A percentile compares a stretch with the other conserved stretches of the same genome.
phyloP scores from a whole-genome alignment of 345 rosid species.

The Syzygium jambos region DNA sequence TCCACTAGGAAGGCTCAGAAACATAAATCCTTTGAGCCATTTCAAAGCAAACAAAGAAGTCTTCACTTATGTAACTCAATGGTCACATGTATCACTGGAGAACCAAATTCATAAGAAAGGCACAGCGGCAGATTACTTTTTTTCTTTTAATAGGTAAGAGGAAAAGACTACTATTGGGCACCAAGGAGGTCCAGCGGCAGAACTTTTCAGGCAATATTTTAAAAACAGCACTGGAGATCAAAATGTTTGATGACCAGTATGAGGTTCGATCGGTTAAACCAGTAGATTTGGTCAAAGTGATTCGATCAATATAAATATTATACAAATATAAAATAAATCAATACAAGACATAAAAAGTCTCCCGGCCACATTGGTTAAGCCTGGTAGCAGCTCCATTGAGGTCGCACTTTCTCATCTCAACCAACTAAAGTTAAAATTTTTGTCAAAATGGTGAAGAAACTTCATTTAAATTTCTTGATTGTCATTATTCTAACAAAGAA shows the following conservation, averaged over 20 bases:
- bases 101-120: not conserved
- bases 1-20: not conserved
- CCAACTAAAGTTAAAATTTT: not conserved
- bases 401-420: not conserved
- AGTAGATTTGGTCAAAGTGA: not conserved
- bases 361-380: not conserved
- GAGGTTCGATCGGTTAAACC: not conserved
- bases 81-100: not conserved
- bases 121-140: not conserved
- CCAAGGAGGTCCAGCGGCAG: not conserved
- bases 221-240: not conserved
- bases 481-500: not conserved
- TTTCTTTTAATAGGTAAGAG: not conserved
- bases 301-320: not conserved
- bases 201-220: not conserved
- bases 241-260: not conserved
- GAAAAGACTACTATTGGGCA: not conserved
- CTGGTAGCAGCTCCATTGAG: not conserved
- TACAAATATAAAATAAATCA: not conserved
- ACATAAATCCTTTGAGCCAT: not conserved
- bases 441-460: not conserved
- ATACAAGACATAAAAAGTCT: not conserved
- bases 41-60: not conserved
- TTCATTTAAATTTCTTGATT: not conserved
- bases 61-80: not conserved